A percentile compares a stretch with the other conserved stretches of the same genome.
Evolutionary conservation across 495 filamentous ascomycete species (phyloP).

Genomic region (Xylaria intraflava): DNA sequence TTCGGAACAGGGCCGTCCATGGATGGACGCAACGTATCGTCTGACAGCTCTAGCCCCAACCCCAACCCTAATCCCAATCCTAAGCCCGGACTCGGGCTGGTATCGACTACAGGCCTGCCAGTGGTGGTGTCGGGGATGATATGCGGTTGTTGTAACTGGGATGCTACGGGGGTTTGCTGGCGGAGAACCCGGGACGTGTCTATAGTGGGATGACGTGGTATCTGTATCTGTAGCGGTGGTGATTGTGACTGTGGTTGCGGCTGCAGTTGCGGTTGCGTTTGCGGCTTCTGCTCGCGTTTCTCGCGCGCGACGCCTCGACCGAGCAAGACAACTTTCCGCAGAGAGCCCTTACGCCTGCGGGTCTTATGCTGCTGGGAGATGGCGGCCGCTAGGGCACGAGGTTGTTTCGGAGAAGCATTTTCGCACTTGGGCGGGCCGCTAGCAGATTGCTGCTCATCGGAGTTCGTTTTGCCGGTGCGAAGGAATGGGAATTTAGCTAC

Average conservation of each 20-base stretch:
- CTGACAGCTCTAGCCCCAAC: slow-evolving; percentile 40
- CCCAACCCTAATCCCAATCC: neutral
- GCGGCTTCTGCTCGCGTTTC: slow-evolving; percentile 41
- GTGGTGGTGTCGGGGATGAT: neutral
- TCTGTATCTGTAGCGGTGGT: neutral
- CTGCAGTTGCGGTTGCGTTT: slow-evolving; percentile 1
- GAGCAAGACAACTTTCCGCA: slow-evolving; percentile 72
- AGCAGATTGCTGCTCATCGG: slow-evolving; percentile 35
- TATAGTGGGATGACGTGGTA: slow-evolving; percentile 27
- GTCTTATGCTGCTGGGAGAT: slow-evolving; percentile 62
- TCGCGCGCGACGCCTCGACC: slow-evolving; percentile 60
- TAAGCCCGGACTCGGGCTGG: neutral
- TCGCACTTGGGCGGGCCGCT: slow-evolving; percentile 15
- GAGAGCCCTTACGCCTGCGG: slow-evolving; percentile 67
- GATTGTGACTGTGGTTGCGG: neutral
- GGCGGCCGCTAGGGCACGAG: slow-evolving; percentile 36
- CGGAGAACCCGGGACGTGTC: slow-evolving; percentile 30
- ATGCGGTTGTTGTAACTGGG: slow-evolving; percentile 2
- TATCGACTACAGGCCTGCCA: slow-evolving; percentile 20
- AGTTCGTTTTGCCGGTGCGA: slow-evolving; percentile 42
- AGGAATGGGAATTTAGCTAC: slow-evolving; percentile 57
- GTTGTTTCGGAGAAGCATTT: slow-evolving; percentile 27
- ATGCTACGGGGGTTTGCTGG: slow-evolving; percentile 10
- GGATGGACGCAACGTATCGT: slow-evolving; percentile 40
- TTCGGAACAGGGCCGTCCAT: slow-evolving; percentile 34